These are phyloP conservation scores for Acrocalymma vagum DNA, from an alignment of 2,329 filamentous ascomycete species.

Conservation along the genomic window DNA sequence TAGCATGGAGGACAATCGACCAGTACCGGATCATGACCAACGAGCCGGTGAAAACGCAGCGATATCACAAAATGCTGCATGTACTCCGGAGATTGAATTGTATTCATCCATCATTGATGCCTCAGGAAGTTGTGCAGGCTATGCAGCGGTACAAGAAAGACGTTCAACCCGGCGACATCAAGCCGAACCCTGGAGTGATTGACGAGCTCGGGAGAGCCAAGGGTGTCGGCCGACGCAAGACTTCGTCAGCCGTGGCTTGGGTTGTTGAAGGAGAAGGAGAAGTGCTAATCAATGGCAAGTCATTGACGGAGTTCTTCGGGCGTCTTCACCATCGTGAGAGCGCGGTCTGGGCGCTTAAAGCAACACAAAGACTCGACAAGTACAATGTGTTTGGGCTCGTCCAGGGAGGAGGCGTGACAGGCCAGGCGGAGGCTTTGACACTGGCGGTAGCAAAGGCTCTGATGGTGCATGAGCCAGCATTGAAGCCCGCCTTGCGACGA, in stretches of 20 bases:
- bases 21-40: conserved; percentile 71
- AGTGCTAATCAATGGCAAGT: conserved; percentile 88
- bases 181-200: conserved; percentile 69
- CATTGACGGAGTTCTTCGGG: conserved; percentile 81
- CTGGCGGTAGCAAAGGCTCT: conserved; percentile 88
- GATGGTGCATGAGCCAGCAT: conserved; percentile 86
- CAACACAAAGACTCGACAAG: conserved; percentile 85
- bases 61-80: conserved; percentile 79
- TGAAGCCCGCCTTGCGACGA: conserved; percentile 87
- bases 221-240: conserved; percentile 87
- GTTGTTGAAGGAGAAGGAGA: conserved; percentile 94
- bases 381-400: conserved; percentile 95
- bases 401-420: conserved; percentile 87
- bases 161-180: conserved; percentile 74
- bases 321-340: conserved; percentile 94
- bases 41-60: conserved; percentile 65
- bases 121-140: conserved; percentile 70
- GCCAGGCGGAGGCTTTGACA: conserved; percentile 94
- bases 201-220: conserved; percentile 81
- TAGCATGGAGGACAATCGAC: conserved; percentile 81
- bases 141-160: conserved; percentile 77
- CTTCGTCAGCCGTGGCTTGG: conserved; percentile 83
- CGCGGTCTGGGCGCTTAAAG: conserved; percentile 87
- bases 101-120: conserved; percentile 82
- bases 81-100: conserved; percentile 82